Conservation (phyloP, 352 stramenopile genomes). For the Phytophthora citricola region DNA sequence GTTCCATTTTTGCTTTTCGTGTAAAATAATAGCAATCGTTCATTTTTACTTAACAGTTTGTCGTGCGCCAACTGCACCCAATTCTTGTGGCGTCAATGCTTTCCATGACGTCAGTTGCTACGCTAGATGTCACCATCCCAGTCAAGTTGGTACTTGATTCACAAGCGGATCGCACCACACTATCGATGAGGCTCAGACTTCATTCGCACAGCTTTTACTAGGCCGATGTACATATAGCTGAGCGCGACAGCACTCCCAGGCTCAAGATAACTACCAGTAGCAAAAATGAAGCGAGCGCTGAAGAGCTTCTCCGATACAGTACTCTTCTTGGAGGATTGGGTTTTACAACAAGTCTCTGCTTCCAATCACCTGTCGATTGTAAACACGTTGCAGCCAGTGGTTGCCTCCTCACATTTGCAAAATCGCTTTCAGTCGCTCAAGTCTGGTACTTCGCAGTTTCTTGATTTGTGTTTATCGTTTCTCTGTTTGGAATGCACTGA, state of each 20-base stretch:
- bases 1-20: constrained; percentile 47
- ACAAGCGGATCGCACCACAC: no score
- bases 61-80: no score
- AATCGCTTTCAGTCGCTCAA: neutral
- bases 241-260: neutral
- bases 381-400: constrained; percentile 12
- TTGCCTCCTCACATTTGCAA: constrained; percentile 11
- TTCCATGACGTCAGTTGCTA: neutral
- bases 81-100: no score
- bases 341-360: constrained; percentile 9
- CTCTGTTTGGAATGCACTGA: constrained; percentile 37
- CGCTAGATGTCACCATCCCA: constrained; percentile 3
- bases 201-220: no score
- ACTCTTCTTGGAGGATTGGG: neutral
- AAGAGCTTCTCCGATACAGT: neutral
- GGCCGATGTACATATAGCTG: no score
- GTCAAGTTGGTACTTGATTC: no score
- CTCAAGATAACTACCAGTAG: no score
- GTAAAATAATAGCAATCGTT: constrained; percentile 49
- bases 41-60: constrained; percentile 11
- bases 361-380: constrained; percentile 26
- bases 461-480: constrained; percentile 17
- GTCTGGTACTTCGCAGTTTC: constrained; percentile 31
- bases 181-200: no score
- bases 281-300: no score